Conservation (phyloP, 108 stramenopile species). For the Cyclotella cryptica region DNA sequence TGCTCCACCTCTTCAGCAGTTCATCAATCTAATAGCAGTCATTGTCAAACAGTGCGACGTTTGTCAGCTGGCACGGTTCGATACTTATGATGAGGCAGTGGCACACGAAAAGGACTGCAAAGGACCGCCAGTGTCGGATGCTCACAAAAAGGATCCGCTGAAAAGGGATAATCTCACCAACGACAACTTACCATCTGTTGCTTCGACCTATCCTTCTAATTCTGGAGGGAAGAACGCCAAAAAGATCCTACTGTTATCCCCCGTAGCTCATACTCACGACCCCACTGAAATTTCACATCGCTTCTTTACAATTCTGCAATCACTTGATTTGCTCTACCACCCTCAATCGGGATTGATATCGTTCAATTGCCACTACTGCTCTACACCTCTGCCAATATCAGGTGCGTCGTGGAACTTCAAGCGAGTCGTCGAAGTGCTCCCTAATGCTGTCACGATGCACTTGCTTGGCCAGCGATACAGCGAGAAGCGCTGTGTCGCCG, state of each 20-base stretch:
- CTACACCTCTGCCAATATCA: not conserved
- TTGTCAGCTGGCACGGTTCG: not conserved
- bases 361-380: slow-evolving; percentile 20
- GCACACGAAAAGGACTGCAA: slow-evolving; percentile 4
- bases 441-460: not conserved
- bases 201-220: not conserved
- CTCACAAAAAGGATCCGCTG: not conserved
- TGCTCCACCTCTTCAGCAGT: not conserved
- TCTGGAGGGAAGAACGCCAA: not conserved
- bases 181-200: not conserved
- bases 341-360: not conserved
- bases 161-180: not conserved
- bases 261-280: not conserved
- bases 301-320: slow-evolving; percentile 5
- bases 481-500: not conserved
- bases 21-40: not conserved
- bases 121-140: not conserved
- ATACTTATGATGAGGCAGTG: not conserved
- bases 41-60: slow-evolving; percentile 1
- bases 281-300: not conserved
- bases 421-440: not conserved
- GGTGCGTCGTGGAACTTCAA: not conserved
- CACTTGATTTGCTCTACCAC: slow-evolving; percentile 15
- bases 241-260: not conserved
- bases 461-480: not conserved